phyloP scores from a whole-genome alignment of 2,329 filamentous ascomycete species.

The Sphaerulina vaccinii region DNA sequence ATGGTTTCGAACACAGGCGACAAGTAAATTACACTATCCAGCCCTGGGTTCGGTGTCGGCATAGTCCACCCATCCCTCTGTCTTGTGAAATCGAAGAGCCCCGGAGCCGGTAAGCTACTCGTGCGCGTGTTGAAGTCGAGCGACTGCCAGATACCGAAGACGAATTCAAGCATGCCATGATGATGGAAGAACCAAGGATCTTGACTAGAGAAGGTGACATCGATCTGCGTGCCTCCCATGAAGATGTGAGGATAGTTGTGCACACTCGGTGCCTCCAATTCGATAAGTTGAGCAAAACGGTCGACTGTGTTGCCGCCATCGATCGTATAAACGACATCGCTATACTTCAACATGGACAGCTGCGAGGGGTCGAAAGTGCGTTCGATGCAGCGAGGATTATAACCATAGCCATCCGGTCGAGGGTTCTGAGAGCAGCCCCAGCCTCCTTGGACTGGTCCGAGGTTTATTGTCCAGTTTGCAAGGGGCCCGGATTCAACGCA shows the following conservation, averaged over 20 bases:
- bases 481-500: conserved; percentile 53
- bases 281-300: conserved; percentile 15
- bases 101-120: conserved; percentile 8
- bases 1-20: conserved; percentile 16
- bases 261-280: conserved; percentile 8
- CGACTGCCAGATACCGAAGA: conserved; percentile 51
- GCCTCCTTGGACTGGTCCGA: conserved; percentile 18
- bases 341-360: conserved; percentile 15
- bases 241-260: conserved; percentile 18
- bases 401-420: conserved; percentile 15
- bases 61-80: conserved; percentile 5
- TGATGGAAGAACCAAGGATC: conserved; percentile 50
- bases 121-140: conserved; percentile 31
- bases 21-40: conserved; percentile 16
- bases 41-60: conserved; percentile 4
- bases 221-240: conserved; percentile 20
- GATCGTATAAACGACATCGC: conserved; percentile 18
- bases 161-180: conserved; percentile 47
- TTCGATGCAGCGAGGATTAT: conserved; percentile 22
- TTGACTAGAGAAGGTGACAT: conserved; percentile 39
- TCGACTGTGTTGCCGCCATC: conserved; percentile 20
- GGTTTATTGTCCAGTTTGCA: conserved; percentile 39
- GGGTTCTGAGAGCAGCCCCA: conserved; percentile 24
- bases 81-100: conserved; percentile 10
- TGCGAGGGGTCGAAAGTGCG: conserved; percentile 6